phyloP scores from a whole-genome alignment of 768 basidiomycete genomes.

The Mycena belliarum region DNA sequence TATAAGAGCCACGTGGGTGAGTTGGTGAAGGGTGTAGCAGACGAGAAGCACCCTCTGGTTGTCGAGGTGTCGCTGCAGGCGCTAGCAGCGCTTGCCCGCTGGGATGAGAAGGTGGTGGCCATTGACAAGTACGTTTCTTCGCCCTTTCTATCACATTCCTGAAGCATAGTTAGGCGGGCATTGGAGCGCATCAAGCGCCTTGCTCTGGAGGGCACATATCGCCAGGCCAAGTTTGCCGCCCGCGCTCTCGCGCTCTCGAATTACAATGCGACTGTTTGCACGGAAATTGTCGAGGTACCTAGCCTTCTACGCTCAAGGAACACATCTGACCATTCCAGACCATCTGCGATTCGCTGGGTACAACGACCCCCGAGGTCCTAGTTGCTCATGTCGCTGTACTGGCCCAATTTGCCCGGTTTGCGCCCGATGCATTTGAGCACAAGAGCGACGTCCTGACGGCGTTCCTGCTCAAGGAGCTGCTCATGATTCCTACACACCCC shows the following conservation, averaged over 20 bases:
- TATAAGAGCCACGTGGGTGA: slow-evolving; percentile 76
- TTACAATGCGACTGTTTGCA: slow-evolving; percentile 50
- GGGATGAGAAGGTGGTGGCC: slow-evolving; percentile 57
- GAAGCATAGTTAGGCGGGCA: slow-evolving; percentile 50
- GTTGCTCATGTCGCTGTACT: slow-evolving; percentile 73
- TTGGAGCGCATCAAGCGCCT: slow-evolving; percentile 63
- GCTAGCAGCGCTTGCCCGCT: slow-evolving; percentile 63
- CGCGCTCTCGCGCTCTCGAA: slow-evolving; percentile 66
- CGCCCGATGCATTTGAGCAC: slow-evolving; percentile 74
- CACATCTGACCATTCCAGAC: slow-evolving; percentile 39
- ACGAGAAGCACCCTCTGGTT: slow-evolving; percentile 54
- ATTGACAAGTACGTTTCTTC: slow-evolving; percentile 62
- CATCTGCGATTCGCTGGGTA: slow-evolving; percentile 54
- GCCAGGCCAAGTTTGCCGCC: slow-evolving; percentile 85
- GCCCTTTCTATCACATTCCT: neutral
- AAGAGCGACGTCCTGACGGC: slow-evolving; percentile 74
- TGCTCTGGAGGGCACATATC: slow-evolving; percentile 57
- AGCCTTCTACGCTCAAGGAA: neutral
- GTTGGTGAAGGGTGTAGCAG: slow-evolving; percentile 70
- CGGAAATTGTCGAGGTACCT: slow-evolving; percentile 63
- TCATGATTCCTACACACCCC: slow-evolving; percentile 56
- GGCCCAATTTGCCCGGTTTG: slow-evolving; percentile 68
- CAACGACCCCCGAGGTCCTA: slow-evolving; percentile 49
- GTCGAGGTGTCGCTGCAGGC: slow-evolving; percentile 77
- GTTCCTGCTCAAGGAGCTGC: slow-evolving; percentile 68